A percentile compares a stretch with the other conserved stretches of the same genome.
Evolutionary conservation across 2,329 filamentous ascomycete species (phyloP).

Genomic region (Exophiala calicioides): DNA sequence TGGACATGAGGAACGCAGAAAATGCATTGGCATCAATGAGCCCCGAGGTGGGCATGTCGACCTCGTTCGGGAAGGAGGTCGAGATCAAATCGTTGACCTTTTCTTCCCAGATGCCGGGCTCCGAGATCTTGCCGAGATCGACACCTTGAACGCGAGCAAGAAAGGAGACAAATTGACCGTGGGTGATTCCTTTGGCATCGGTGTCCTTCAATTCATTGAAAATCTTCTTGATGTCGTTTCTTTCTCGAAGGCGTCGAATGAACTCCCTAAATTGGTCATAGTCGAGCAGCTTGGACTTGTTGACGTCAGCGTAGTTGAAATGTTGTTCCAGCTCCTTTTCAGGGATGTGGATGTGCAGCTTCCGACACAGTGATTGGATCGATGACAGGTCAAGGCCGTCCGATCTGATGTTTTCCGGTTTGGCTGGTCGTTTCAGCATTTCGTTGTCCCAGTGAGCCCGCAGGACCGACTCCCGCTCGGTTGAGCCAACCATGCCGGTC

Average conservation of each 20-base stretch:
- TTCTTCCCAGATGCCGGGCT: constrained; percentile 22
- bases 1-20: constrained; percentile 73
- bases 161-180: constrained; percentile 74
- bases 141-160: constrained; percentile 73
- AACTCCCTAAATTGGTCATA: constrained; percentile 83
- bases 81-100: constrained; percentile 26
- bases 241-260: constrained; percentile 76
- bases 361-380: constrained; percentile 81
- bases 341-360: constrained; percentile 87
- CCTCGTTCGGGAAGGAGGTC: constrained; percentile 18
- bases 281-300: constrained; percentile 66
- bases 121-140: constrained; percentile 64
- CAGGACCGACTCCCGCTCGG: constrained; percentile 77
- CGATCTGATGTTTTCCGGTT: constrained; percentile 55
- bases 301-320: constrained; percentile 72
- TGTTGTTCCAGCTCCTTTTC: constrained; percentile 70
- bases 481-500: constrained; percentile 75
- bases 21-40: constrained; percentile 76
- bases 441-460: constrained; percentile 83
- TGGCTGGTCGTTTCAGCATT: constrained; percentile 68
- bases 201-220: constrained; percentile 65
- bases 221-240: constrained; percentile 76
- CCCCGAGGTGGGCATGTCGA: constrained; percentile 4
- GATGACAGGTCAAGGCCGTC: constrained; percentile 75
- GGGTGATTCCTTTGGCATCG: constrained; percentile 64